Conservation (phyloP, 1,139 yeast species). For the Magnusiomyces suaveolens region DNA sequence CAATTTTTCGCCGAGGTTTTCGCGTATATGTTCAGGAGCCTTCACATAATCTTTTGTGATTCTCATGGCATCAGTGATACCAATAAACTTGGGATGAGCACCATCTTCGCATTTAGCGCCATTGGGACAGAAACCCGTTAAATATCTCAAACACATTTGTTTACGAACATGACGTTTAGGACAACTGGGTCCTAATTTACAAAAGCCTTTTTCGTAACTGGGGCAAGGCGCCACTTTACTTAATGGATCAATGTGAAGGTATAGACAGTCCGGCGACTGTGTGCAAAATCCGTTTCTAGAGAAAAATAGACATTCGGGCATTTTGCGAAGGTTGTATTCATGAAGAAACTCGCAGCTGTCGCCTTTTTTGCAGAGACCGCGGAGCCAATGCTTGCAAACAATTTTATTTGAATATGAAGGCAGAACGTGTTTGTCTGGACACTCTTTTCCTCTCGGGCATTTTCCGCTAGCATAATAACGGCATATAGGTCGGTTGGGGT, state of each 20-base stretch:
- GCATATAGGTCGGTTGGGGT: slow-evolving; percentile 87
- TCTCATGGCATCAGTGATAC: slow-evolving; percentile 33
- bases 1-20: slow-evolving; percentile 6
- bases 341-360: slow-evolving; percentile 94
- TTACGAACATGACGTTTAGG: slow-evolving; percentile 71
- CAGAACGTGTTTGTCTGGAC: slow-evolving; percentile 83
- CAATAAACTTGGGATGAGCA: slow-evolving; percentile 35
- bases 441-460: slow-evolving; percentile 76
- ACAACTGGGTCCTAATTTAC: slow-evolving; percentile 88
- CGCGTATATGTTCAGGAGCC: slow-evolving; percentile 5
- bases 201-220: slow-evolving; percentile 78
- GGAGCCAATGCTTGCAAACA: slow-evolving; percentile 96
- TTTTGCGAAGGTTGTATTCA: slow-evolving; percentile 84
- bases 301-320: slow-evolving; percentile 94
- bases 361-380: slow-evolving; percentile 94
- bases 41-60: slow-evolving; percentile 26
- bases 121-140: slow-evolving; percentile 87
- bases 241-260: slow-evolving; percentile 83
- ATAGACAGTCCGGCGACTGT: slow-evolving; percentile 89
- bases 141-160: slow-evolving; percentile 67
- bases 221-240: slow-evolving; percentile 80
- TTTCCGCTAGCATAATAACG: slow-evolving; percentile 63
- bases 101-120: slow-evolving; percentile 37
- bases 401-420: slow-evolving; percentile 75
- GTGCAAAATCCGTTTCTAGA: slow-evolving; percentile 79